These are phyloP conservation scores for Linnemannia zychae DNA, from an alignment of 192 early-diverging fungal species.

Conservation along the genomic window DNA sequence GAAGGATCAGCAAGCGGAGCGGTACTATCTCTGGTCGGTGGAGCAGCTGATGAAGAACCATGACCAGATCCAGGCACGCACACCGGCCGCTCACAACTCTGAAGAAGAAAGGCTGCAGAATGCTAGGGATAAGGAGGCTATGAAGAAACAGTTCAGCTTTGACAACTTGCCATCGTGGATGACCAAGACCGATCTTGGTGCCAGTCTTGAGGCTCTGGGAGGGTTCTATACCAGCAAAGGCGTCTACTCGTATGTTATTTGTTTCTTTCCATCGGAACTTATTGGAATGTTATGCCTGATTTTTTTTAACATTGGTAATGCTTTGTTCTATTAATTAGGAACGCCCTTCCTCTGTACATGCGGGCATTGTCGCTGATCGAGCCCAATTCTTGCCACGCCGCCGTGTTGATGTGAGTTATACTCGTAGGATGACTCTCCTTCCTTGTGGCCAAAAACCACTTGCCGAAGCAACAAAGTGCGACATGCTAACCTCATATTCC, in stretches of 20 bases:
- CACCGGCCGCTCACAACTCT: background rate
- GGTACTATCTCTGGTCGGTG: conserved; percentile 69
- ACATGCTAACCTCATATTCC: background rate
- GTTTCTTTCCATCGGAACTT: background rate
- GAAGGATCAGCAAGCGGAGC: conserved; percentile 65
- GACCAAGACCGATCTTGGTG: conserved; percentile 66
- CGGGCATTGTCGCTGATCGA: conserved; percentile 61
- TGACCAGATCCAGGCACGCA: background rate
- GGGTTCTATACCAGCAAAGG: conserved; percentile 65
- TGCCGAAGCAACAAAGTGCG: background rate
- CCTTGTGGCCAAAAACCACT: background rate
- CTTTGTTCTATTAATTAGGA: conserved; percentile 33
- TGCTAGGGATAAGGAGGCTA: conserved; percentile 27
- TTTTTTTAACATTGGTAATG: background rate
- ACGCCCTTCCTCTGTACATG: conserved; percentile 69
- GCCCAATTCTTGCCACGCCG: conserved; percentile 61
- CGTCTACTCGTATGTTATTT: conserved; percentile 60
- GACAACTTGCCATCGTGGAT: conserved; percentile 68
- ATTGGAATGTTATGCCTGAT: background rate
- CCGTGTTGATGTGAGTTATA: conserved; percentile 64
- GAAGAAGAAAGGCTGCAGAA: conserved; percentile 36
- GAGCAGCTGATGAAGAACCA: conserved; percentile 63
- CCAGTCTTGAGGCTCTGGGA: conserved; percentile 66
- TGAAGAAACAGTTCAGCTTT: conserved; percentile 59
- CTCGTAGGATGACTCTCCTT: background rate